Evolutionary conservation across 2,329 filamentous ascomycete genomes (phyloP).

Genomic region (Trichoderma hamatum): DNA sequence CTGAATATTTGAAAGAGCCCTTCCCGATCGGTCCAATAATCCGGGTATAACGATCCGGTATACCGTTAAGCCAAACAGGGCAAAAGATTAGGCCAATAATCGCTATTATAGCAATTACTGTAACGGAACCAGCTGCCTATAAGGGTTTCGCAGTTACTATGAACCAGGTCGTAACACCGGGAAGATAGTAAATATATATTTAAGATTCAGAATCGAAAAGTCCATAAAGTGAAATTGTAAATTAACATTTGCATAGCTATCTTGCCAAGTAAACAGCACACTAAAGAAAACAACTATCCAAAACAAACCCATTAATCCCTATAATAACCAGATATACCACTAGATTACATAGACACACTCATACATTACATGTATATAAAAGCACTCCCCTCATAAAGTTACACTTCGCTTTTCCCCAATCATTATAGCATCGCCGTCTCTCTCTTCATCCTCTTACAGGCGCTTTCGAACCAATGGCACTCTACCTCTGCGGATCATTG

Average conservation of each 20-base stretch:
- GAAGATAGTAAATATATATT: too few relatives aligned
- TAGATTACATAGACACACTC: neutral
- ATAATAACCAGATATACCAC: neutral
- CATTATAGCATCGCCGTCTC: neutral
- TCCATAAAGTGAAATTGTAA: neutral
- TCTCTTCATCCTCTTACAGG: neutral
- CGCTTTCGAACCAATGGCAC: slow-evolving; percentile 2
- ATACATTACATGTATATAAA: neutral
- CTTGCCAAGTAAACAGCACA: neutral
- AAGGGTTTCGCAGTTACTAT: too few relatives aligned
- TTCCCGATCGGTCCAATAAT: too few relatives aligned
- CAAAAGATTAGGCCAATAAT: too few relatives aligned
- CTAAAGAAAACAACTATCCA: neutral
- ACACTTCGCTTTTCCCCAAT: neutral
- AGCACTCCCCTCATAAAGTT: neutral
- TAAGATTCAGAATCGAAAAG: too few relatives aligned
- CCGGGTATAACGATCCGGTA: too few relatives aligned
- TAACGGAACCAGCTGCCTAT: too few relatives aligned
- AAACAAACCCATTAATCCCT: neutral
- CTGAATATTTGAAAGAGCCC: too few relatives aligned
- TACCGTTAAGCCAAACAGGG: too few relatives aligned
- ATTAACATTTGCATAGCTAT: neutral
- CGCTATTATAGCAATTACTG: too few relatives aligned
- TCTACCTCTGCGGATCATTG: neutral
- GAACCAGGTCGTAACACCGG: too few relatives aligned